These are phyloP conservation scores for Phialemoniopsis sp. DNA, from an alignment of 2,329 filamentous ascomycete species.

Conservation along the genomic window DNA sequence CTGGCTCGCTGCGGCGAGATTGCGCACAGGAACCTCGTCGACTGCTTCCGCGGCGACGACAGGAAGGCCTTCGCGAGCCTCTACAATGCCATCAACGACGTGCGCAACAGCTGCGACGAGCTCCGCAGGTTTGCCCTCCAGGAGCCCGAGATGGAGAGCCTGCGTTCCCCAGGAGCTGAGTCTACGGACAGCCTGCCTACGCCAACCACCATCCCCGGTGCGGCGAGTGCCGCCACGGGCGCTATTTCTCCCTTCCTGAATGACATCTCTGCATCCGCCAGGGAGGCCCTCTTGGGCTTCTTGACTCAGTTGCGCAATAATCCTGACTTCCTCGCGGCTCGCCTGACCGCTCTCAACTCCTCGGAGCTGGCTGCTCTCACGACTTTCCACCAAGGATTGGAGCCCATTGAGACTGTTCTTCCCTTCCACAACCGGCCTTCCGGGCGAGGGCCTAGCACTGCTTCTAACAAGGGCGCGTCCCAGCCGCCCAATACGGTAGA, in stretches of 20 bases:
- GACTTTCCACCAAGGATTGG: conserved; percentile 72
- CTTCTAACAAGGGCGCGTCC: conserved; percentile 28
- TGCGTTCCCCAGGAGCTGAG: conserved; percentile 46
- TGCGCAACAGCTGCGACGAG: conserved; percentile 72
- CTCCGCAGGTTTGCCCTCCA: conserved; percentile 66
- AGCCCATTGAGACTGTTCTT: conserved; percentile 79
- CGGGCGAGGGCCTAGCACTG: conserved; percentile 30
- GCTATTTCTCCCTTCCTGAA: conserved; percentile 57
- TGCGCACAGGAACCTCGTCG: conserved; percentile 70
- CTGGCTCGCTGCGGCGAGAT: conserved; percentile 71
- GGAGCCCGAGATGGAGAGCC: conserved; percentile 66
- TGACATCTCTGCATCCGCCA: conserved; percentile 70
- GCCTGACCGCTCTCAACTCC: conserved; percentile 71
- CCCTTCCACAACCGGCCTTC: conserved; percentile 56
- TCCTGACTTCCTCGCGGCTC: conserved; percentile 79
- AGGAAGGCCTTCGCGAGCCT: conserved; percentile 71
- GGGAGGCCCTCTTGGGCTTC: conserved; percentile 74
- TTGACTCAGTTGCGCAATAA: conserved; percentile 80
- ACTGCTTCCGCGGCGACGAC: conserved; percentile 74
- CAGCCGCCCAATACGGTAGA: conserved; percentile 64
- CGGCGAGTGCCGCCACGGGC: conserved; percentile 28
- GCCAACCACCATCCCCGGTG: conserved; percentile 11
- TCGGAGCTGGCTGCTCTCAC: conserved; percentile 75
- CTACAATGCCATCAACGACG: conserved; percentile 75
- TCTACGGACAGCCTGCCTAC: conserved; percentile 47